These are phyloP conservation scores for Linum trigynum DNA, from an alignment of 345 rosid species.

Conservation along the genomic window DNA sequence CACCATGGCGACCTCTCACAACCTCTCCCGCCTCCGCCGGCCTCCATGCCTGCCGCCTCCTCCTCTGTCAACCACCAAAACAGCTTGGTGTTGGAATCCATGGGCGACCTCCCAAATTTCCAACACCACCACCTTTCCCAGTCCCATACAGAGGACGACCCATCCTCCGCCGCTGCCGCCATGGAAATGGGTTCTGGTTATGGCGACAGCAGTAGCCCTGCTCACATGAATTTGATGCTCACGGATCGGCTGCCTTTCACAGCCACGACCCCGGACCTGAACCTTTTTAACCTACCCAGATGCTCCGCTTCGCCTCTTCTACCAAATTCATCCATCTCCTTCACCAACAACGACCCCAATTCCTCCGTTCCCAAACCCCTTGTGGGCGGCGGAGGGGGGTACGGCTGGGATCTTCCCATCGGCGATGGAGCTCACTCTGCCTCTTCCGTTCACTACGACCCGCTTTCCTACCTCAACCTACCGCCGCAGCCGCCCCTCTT, in stretches of 20 bases:
- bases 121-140: conserved; percentile 1
- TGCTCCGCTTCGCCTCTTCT: conserved; percentile 29
- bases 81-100: not conserved
- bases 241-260: not conserved
- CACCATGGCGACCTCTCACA: not conserved
- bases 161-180: not conserved
- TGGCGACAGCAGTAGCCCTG: conserved; percentile 36
- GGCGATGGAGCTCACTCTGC: conserved; percentile 23
- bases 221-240: not conserved
- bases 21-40: not conserved
- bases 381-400: not conserved
- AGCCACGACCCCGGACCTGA: conserved; percentile 17
- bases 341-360: conserved; percentile 17
- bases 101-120: not conserved
- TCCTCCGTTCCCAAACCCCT: not conserved
- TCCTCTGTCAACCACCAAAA: not conserved
- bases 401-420: conserved; percentile 15
- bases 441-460: conserved; percentile 45
- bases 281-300: conserved; percentile 46
- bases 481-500: conserved; percentile 58
- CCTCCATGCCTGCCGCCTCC: not conserved
- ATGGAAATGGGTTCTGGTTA: not conserved
- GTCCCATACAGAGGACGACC: not conserved
- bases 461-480: conserved; percentile 43
- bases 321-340: conserved; percentile 38